phyloP scores from a whole-genome alignment of 768 basidiomycete genomes.

The Mycena filopes region DNA sequence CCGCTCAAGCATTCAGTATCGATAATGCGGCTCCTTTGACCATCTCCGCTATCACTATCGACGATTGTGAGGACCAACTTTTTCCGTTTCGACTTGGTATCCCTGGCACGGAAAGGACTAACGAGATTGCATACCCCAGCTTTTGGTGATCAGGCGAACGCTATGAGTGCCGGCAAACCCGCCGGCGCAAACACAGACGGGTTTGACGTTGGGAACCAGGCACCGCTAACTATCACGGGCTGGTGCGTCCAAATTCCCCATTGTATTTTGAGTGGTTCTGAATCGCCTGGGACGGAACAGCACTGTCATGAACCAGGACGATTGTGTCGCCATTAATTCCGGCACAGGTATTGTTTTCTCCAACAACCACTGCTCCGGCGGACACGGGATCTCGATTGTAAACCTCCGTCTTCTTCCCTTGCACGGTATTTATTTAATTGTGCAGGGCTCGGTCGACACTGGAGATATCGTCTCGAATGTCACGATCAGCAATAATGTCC shows the following conservation, averaged over 20 bases:
- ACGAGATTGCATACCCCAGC: slow-evolving; percentile 49
- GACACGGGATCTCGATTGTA: slow-evolving; percentile 77
- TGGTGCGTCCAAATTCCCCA: background rate
- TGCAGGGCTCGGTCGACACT: slow-evolving; percentile 65
- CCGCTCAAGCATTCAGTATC: slow-evolving; percentile 50
- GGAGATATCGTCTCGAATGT: slow-evolving; percentile 58
- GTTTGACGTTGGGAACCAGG: slow-evolving; percentile 49
- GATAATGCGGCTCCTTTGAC: slow-evolving; percentile 48
- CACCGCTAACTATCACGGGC: slow-evolving; percentile 2
- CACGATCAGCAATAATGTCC: slow-evolving; percentile 62
- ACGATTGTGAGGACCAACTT: slow-evolving; percentile 59
- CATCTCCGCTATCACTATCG: slow-evolving; percentile 61
- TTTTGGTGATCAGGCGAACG: slow-evolving; percentile 61
- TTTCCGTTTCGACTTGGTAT: slow-evolving; percentile 5
- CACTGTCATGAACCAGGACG: slow-evolving; percentile 60
- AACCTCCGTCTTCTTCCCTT: slow-evolving; percentile 43
- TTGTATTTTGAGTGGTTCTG: background rate
- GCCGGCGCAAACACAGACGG: slow-evolving; percentile 64
- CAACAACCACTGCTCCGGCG: slow-evolving; percentile 64
- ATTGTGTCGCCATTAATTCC: slow-evolving; percentile 67
- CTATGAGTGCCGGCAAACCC: slow-evolving; percentile 56
- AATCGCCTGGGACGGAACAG: slow-evolving; percentile 25
- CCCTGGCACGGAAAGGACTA: background rate
- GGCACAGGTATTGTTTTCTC: slow-evolving; percentile 58
- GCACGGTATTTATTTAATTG: background rate